Percentiles rank a stretch among this genome's conserved stretches.
Conservation (phyloP, 495 filamentous ascomycete genomes). For the Podospora pseudoanserina region DNA sequence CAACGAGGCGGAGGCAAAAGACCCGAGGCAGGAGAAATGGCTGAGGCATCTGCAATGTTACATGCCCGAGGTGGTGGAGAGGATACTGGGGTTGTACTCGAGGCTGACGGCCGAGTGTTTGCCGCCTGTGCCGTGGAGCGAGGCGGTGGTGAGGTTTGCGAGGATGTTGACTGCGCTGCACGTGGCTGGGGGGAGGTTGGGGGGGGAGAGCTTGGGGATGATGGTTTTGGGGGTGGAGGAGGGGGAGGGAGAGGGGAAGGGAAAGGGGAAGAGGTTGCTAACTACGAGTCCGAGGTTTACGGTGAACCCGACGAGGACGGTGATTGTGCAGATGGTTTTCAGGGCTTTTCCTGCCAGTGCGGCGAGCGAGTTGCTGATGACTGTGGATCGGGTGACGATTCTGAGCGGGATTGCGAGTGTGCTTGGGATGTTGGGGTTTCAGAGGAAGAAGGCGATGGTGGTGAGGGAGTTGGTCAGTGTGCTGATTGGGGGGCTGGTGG, state of each 20-base stretch:
- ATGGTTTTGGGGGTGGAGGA: slow-evolving; percentile 48
- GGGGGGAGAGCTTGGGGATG: slow-evolving; percentile 62
- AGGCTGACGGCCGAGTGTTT: slow-evolving; percentile 77
- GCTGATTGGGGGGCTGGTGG: slow-evolving; percentile 79
- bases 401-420: slow-evolving; percentile 84
- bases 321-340: slow-evolving; percentile 67
- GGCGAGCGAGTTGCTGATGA: slow-evolving; percentile 57
- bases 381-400: slow-evolving; percentile 68
- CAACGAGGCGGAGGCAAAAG: slow-evolving; percentile 41
- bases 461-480: slow-evolving; percentile 78
- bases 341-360: slow-evolving; percentile 64
- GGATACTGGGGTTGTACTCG: slow-evolving; percentile 77
- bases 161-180: slow-evolving; percentile 70
- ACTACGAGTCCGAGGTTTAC: slow-evolving; percentile 44
- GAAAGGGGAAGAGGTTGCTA: slow-evolving; percentile 23
- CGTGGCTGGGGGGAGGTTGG: slow-evolving; percentile 62
- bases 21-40: slow-evolving; percentile 41
- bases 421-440: slow-evolving; percentile 67
- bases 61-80: slow-evolving; percentile 62
- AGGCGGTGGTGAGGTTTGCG: slow-evolving; percentile 75
- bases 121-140: slow-evolving; percentile 75
- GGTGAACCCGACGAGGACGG: slow-evolving; percentile 55
- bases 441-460: slow-evolving; percentile 83
- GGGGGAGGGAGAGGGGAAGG: slow-evolving; percentile 17
- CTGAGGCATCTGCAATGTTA: slow-evolving; percentile 41